Evolutionary conservation across 1,284 basidiomycete species (phyloP).

Genomic region (Trichosporon asahii): DNA sequence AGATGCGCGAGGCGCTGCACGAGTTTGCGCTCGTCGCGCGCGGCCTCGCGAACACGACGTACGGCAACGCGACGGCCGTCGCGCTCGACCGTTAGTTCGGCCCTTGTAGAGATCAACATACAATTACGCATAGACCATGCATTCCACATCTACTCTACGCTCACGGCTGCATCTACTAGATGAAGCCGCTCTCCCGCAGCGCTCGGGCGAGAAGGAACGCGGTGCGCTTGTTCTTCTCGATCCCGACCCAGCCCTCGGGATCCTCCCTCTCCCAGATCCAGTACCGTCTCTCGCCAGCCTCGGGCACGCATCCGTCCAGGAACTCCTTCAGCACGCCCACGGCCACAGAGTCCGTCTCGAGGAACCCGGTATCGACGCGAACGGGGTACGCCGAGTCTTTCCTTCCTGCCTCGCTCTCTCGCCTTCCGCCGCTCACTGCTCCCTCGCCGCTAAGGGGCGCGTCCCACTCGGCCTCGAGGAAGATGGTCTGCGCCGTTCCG

Average conservation of each 20-base stretch:
- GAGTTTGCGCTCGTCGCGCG: slow-evolving; percentile 52
- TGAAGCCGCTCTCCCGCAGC: slow-evolving; percentile 20
- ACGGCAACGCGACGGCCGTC: slow-evolving; percentile 50
- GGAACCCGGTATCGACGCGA: background rate
- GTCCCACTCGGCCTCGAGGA: slow-evolving; percentile 42
- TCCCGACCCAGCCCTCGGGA: slow-evolving; percentile 26
- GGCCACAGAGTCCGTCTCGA: background rate
- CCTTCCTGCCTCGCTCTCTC: background rate
- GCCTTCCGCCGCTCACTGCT: background rate
- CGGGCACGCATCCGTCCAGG: slow-evolving; percentile 39
- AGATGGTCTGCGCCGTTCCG: slow-evolving; percentile 32
- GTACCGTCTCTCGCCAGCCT: slow-evolving; percentile 29
- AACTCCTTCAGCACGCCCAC: slow-evolving; percentile 30
- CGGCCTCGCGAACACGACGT: slow-evolving; percentile 50
- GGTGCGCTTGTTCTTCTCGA: slow-evolving; percentile 25
- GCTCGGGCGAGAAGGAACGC: slow-evolving; percentile 21
- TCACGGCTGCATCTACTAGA: slow-evolving; percentile 9
- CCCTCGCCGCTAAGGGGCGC: slow-evolving; percentile 11
- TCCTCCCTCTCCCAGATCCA: slow-evolving; percentile 20
- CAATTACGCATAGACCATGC: slow-evolving; percentile 8
- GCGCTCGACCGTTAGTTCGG: background rate
- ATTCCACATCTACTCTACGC: background rate
- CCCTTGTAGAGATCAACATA: too few relatives aligned
- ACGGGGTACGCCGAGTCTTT: background rate
- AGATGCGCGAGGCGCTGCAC: slow-evolving; percentile 52